Base-by-base conservation (phyloP, 805 yeast species). In the Wickerhamiella qilinensis region DNA sequence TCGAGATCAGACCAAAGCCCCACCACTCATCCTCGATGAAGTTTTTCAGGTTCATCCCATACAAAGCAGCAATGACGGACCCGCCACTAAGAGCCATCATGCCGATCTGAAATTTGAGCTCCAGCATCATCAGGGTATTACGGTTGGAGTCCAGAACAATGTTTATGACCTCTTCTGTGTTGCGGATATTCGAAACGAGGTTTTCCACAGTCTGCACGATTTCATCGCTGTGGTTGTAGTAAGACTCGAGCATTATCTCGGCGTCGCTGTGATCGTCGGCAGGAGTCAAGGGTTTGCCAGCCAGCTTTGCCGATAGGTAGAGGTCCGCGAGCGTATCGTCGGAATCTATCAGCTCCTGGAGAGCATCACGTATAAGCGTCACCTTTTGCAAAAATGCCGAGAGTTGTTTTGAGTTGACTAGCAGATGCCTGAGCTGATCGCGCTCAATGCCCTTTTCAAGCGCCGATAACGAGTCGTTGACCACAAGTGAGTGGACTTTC, bases 41-140 rank as follows among this genome's bases (percentile, higher is more conserved):
- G 58, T 88, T 91, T 52, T 80, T 83, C 55, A 91, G 63, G 58
- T 91, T 91, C 98, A 91, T 91, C 27, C 99, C 99, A 57, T 86
- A 91, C 9, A 84, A 62, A 0, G 95, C 79, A 2, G 94, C 91
- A 14, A 83, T 55, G 46, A 81, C 82, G 34, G 93, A 62, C 1
- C 91, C 78, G 14, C 77, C 71, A 2, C 93, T 93, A 51, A 86
- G 63, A 3, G 94, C 77, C 27, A 91, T 61, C 40, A 93, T 66
- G 0, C 93, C 91, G 20, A 84, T 75, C 37, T 91, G 77, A 55
- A 84, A 83, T 48, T 79, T 69, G 40, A 91, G 64, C 3, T 94
- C 93, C 30, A 91, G 63, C 21, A 85, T 56, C 95, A 91, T 85
- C 43, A 91, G 65, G 47, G 88, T 84, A 57, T 91, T 91, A 57